These are phyloP conservation scores for Xylaria sp. DNA, from an alignment of 2,329 filamentous ascomycete genomes.

Conservation along the genomic window DNA sequence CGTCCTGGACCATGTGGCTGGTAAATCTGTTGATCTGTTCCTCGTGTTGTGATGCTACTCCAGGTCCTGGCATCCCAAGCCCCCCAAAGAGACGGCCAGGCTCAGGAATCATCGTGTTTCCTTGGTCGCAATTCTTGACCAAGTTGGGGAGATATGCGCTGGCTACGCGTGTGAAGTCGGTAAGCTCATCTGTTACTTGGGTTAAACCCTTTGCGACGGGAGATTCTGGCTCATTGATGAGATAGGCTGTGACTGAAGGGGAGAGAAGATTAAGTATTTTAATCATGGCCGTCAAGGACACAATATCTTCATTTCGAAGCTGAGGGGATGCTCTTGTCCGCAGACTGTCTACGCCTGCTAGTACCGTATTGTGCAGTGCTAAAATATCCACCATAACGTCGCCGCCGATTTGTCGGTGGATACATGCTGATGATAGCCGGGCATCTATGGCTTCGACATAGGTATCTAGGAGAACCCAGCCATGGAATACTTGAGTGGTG, in stretches of 20 bases:
- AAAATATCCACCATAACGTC: conserved; percentile 51
- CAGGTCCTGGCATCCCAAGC: conserved; percentile 20
- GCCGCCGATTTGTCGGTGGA: conserved; percentile 54
- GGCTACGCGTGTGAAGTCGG: conserved; percentile 45
- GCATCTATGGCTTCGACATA: conserved; percentile 59
- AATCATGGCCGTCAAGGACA: conserved; percentile 41
- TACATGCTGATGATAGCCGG: conserved; percentile 50
- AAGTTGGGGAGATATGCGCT: conserved; percentile 40
- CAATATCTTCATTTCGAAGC: conserved; percentile 44
- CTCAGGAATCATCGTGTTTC: conserved; percentile 31
- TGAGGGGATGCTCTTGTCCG: conserved; percentile 35
- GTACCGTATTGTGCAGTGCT: conserved; percentile 49
- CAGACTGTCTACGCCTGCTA: conserved; percentile 46
- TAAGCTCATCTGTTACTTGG: conserved; percentile 38
- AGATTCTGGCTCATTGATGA: conserved; percentile 45
- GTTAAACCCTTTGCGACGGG: conserved; percentile 35
- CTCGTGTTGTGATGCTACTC: conserved; percentile 37
- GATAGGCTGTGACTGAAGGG: conserved; percentile 45
- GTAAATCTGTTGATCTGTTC: conserved; percentile 55
- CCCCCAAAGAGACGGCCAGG: conserved; percentile 43
- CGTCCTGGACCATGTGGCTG: conserved; percentile 58
- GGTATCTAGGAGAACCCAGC: conserved; percentile 62
- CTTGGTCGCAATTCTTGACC: conserved; percentile 22
- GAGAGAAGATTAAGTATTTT: conserved; percentile 47
- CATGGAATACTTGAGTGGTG: conserved; percentile 49